Evolutionary conservation across 768 basidiomycete species (phyloP), one percentile per base, ranked within the genome.

Genomic region (Suillus americanus): DNA sequence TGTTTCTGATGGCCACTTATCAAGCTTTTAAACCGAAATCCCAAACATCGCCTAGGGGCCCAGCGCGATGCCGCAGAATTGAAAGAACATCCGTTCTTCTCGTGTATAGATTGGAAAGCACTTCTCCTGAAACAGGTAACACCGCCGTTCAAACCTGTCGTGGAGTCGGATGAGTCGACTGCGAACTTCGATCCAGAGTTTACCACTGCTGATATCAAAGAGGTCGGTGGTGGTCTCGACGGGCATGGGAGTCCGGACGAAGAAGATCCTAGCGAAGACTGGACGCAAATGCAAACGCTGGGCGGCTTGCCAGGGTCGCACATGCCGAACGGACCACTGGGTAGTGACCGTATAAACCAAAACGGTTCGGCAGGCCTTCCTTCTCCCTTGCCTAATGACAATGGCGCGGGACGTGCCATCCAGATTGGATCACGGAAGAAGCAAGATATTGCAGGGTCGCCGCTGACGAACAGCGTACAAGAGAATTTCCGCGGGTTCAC

Each of bases 141-240:
- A 0, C 97, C 97, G 4, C 97, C 97, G 1, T 99, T 99, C 84
- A 99, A 98, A 75, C 97, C 97, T 28, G 84, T 91, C 66, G 97
- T 99, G 67, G 96, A 98, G 78, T 97, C 94, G 20, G 97, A 99
- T 81, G 97, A 99, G 78, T 94, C 91, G 18, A 95, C 94, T n/a
- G 89, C 89, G 68, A 98, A 98, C 81, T 99, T 99, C 73, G 97
- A 99, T 75, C 94, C 95, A 35, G 95, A 98, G 79, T 99, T 99
- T 78, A 99, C 97, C 5, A 85, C 88, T 30, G 91, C 94, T n/a
- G 91, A 97, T 74, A 82, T 98, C 60, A 85, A 89, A 18, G 88
- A 93, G 66, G 84, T 86, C 66, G 90, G 83, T 57, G 80, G 84
- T 7, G 81, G 77, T 60, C 75, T 83, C 45, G 82, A 86, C 50